Base-by-base conservation (phyloP, 129 eudicot genomes). In the Oenanthe sinensis region DNA sequence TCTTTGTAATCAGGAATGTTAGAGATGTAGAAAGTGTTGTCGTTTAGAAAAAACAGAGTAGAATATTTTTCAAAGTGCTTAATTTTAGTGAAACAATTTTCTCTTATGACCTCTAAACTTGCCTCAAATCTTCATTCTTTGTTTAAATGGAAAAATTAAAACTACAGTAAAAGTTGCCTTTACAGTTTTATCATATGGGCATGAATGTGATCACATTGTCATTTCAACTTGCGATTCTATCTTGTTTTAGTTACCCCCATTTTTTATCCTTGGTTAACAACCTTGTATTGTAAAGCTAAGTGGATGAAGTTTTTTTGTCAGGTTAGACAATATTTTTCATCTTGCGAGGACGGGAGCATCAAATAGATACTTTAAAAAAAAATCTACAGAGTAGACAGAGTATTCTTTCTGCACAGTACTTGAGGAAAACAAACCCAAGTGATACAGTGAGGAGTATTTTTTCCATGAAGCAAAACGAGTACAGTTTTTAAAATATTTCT, bases 131-230 rank as follows among this genome's bases (percentile, higher is more conserved):
- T n/a, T 60, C 68, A 24, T 60, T 60, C 15, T 60, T 60, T 60
- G 5, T 60, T 24, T 3, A n/a, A 33, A 60, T 58, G 67, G n/a
- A 52, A 52, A 26, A 52, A 6, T 52, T 52, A 16, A 52, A 52
- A 52, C 60, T 17, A 52, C 60, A 52, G 17, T 52, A 19, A 52
- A 52, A 19, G 7, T 55, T 7, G 22, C n/a, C 13, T 52, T 58
- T n/a, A n/a, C 68, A n/a, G 5, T 60, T 60, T 60, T 9, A 24
- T 60, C 12, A n/a, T n/a, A n/a, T 58, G 5, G 15, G 67, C 33
- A n/a, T 58, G n/a, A 54, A 54, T 22, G 63, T 58, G 67, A 58
- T n/a, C 28, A 60, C 68, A 60, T 60, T 60, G 65, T 58, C 65
- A 22, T 58, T 58, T 11, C 11, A n/a, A 22, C n/a, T 10, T 22